phyloP scores from a whole-genome alignment of 2,329 filamentous ascomycete genomes.

The Fusarium circinatum region DNA sequence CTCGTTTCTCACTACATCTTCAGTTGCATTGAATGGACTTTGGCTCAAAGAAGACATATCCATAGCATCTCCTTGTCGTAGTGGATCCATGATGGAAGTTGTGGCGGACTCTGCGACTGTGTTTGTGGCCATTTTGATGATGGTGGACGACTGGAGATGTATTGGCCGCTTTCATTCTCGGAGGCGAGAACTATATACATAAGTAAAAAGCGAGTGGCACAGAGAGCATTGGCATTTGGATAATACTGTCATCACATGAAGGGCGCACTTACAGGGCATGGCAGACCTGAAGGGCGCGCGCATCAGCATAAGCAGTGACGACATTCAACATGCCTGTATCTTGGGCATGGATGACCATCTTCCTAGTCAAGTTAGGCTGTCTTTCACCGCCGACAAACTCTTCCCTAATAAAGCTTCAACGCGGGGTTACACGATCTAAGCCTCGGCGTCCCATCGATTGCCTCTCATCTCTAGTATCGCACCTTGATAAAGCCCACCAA shows the following conservation, averaged over 20 bases:
- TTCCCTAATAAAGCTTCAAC: neutral
- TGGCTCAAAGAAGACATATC: neutral
- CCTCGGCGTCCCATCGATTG: fast-evolving
- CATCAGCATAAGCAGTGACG: neutral
- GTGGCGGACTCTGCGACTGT: neutral
- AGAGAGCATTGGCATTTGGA: too few species aligned
- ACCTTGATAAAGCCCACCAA: neutral
- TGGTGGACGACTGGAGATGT: neutral
- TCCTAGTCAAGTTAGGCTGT: neutral
- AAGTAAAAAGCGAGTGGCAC: fast-evolving
- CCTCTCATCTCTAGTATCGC: fast-evolving
- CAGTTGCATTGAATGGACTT: neutral
- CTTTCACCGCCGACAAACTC: neutral
- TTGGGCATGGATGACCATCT: neutral
- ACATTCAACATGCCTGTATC: neutral
- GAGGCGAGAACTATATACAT: neutral
- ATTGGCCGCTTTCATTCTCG: fast-evolving
- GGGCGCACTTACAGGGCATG: neutral
- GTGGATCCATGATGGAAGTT: neutral
- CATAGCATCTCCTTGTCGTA: neutral
- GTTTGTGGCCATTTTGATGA: neutral
- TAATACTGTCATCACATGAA: neutral
- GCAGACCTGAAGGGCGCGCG: neutral
- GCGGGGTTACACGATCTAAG: neutral
- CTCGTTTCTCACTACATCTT: neutral